Evolutionary conservation across 75 land plant species (phyloP), one percentile per base, ranked within the genome.

Genomic region (Pinus tabuliformis): DNA sequence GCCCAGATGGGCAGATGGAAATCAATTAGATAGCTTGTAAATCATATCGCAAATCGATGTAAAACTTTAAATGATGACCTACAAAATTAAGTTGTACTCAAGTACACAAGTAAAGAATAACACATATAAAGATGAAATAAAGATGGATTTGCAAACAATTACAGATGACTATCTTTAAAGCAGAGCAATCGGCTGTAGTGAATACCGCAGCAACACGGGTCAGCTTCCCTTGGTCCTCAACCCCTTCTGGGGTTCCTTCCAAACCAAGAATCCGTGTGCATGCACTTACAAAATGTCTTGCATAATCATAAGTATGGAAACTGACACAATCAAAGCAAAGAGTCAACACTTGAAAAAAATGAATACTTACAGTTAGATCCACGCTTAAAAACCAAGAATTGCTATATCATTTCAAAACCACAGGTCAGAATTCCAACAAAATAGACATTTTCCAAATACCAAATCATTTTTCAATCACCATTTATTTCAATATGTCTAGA

Each of bases 211-310:
- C 98, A 42, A 97, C 99, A 26, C 99, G 90, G 65, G 99, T 97
- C 17, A 97, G 84, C 81, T 83, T 92, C 54, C 99, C 99, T 77
- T 97, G 95, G 77, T 89, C 95, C 83, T 95, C 98, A 9, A 97
- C 99, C 37, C 99, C 99, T 86, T 96, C 96, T 20, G 99, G 99
- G 26, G 99, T 97, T 17, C 98, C 99, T 80, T 97, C 99, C 75
- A 97, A 86, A 49, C 99, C 99, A 83, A 97, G 91, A 76, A 97
- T 97, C 62, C 99, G 89, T 64, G 99, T 97, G 81, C 99, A 97
- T 49, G 99, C 99, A 88, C 99, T 97, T 18, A 97, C 99, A 78
- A 97, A 97, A 81, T 97, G 99, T 52, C 99, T 89, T 78, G 99
- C 99, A 89, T 97, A 97, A 65, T 97, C 99, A 83, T 97, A 97